Conservation (phyloP, 225 moss, liverwort and hornwort genomes). For the Neckera pumila region DNA sequence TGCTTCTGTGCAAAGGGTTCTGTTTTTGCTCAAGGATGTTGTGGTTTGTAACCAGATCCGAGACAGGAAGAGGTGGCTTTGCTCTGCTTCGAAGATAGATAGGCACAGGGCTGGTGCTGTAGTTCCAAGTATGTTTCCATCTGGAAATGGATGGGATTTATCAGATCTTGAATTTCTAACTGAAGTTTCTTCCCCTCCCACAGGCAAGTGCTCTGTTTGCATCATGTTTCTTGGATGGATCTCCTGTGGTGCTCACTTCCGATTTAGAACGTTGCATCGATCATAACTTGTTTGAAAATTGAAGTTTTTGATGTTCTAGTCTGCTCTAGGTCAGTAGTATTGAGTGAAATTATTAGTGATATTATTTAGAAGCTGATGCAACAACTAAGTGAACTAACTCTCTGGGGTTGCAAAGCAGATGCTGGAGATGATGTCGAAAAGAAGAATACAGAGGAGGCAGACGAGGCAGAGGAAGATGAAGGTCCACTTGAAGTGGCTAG, state of each 20-base stretch:
- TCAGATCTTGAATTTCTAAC: conserved; percentile 10
- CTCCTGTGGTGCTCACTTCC: not conserved
- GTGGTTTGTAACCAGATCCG: conserved; percentile 45
- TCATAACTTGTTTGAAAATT: not conserved
- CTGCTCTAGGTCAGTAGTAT: not conserved
- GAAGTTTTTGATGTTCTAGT: not conserved
- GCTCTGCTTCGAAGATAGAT: conserved; percentile 62
- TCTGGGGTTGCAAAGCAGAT: not conserved
- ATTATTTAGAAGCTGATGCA: not conserved
- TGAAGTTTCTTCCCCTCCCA: conserved; percentile 8
- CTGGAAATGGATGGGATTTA: conserved; percentile 70
- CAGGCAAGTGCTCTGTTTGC: conserved; percentile 5
- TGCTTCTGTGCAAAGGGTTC: not conserved
- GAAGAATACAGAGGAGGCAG: conserved; percentile 25
- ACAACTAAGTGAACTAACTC: not conserved
- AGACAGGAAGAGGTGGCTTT: conserved; percentile 77
- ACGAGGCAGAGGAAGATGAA: conserved; percentile 37
- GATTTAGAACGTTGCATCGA: not conserved
- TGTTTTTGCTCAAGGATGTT: not conserved
- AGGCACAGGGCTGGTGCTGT: conserved; percentile 76
- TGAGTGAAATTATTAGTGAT: not conserved
- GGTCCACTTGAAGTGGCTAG: conserved; percentile 59
- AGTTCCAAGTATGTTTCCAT: conserved; percentile 88
- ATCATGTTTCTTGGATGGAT: not conserved
- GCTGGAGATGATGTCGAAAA: conserved; percentile 22